Conservation (phyloP, 148 eudicot genomes). For the Amaranthus hypochondriacus region DNA sequence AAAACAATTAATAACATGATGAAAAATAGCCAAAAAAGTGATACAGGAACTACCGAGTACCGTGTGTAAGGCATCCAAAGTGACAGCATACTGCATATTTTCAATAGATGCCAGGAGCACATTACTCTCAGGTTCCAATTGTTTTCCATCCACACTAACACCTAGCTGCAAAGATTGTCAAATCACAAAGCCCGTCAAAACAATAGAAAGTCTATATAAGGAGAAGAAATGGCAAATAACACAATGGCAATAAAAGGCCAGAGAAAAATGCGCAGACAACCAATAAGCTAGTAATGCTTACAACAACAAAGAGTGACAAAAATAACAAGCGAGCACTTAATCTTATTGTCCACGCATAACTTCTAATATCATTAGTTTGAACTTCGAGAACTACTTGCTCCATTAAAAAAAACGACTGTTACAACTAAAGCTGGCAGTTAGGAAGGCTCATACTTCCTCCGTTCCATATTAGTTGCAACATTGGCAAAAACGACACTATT, state of each 20-base stretch:
- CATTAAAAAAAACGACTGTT: neutral
- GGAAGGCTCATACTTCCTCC: no score
- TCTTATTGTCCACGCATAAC: neutral
- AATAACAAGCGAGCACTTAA: neutral
- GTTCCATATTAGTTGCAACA: no score
- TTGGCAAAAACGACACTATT: no score
- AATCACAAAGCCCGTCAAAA: neutral
- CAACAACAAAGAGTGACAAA: neutral
- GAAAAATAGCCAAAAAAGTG: neutral
- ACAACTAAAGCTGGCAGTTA: no score
- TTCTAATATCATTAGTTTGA: neutral
- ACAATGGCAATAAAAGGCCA: neutral
- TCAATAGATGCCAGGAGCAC: constrained; percentile 95
- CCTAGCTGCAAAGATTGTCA: neutral
- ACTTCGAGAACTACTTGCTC: neutral
- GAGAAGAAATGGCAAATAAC: neutral
- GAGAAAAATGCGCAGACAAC: neutral
- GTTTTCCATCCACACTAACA: constrained; percentile 75
- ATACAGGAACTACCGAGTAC: constrained; percentile 30
- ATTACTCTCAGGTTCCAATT: constrained; percentile 86
- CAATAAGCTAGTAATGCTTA: neutral
- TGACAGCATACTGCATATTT: constrained; percentile 94
- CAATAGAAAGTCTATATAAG: no score
- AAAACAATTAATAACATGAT: neutral
- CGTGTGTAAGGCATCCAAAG: constrained; percentile 81